Percentiles rank a stretch among this genome's conserved stretches.
These are phyloP conservation scores for Hypoxylon trugodes DNA, from an alignment of 495 filamentous ascomycete species.

Conservation along the genomic window DNA sequence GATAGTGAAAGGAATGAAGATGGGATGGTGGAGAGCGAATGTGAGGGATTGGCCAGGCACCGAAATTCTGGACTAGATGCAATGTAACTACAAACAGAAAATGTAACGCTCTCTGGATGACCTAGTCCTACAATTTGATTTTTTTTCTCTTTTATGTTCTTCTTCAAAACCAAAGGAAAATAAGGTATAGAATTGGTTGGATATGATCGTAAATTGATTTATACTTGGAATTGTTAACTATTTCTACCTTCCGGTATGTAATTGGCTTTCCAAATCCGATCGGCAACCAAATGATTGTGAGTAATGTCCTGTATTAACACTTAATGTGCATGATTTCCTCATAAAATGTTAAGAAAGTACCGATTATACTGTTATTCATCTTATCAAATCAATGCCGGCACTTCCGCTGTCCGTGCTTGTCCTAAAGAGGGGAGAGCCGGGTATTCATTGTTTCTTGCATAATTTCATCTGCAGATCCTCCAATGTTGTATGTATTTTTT, in stretches of 20 bases:
- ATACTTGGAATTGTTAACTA: no score
- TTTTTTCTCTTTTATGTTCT: not conserved
- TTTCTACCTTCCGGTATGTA: no score
- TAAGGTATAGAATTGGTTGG: no score
- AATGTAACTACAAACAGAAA: slow-evolving; percentile 14
- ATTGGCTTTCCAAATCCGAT: no score
- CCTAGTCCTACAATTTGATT: not conserved
- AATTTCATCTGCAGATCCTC: not conserved
- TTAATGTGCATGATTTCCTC: not conserved
- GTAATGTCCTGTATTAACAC: not conserved
- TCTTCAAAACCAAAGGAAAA: not conserved
- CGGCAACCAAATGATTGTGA: no score
- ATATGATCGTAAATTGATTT: no score
- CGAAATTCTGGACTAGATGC: slow-evolving; percentile 20
- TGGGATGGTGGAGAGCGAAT: not conserved
- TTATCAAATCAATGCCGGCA: slow-evolving; percentile 1
- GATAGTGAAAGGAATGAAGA: not conserved
- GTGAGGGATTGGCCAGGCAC: not conserved
- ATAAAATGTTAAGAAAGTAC: not conserved
- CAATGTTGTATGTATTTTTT: not conserved
- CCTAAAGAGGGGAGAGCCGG: slow-evolving; percentile 7
- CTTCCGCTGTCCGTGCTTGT: slow-evolving; percentile 2
- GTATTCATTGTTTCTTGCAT: not conserved
- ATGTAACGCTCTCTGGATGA: slow-evolving; percentile 17
- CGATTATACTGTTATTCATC: not conserved